A percentile compares a stretch with the other conserved stretches of the same genome.
These are phyloP conservation scores for Fusarium circinatum DNA, from an alignment of 2,329 filamentous ascomycete genomes.

Conservation along the genomic window DNA sequence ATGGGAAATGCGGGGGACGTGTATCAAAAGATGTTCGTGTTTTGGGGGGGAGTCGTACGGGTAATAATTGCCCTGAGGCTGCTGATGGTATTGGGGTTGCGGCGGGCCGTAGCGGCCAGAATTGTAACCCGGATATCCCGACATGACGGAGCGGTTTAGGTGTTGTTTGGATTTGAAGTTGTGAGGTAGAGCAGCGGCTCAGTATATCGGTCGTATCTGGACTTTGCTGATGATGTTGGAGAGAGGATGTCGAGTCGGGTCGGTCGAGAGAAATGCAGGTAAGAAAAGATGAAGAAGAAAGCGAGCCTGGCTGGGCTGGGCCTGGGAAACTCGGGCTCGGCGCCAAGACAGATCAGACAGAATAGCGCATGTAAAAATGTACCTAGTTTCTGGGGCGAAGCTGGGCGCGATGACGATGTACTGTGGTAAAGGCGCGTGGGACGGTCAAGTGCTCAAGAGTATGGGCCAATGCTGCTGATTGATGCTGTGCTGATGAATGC, in stretches of 20 bases:
- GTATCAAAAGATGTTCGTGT: conserved; percentile 3
- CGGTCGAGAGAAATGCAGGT: conserved; percentile 22
- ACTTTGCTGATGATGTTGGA: conserved; percentile 1
- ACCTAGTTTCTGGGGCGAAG: conserved; percentile 13
- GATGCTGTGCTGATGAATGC: conserved; percentile 20
- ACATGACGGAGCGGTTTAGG: conserved; percentile 57
- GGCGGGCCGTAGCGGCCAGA: conserved; percentile 56
- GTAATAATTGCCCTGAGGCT: conserved; percentile 56
- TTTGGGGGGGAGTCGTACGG: conserved; percentile 55
- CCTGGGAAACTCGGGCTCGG: conserved; percentile 30
- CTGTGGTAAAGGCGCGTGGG: conserved; percentile 3
- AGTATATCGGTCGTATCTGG: not conserved
- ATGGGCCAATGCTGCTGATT: conserved; percentile 8
- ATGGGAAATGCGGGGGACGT: conserved; percentile 24
- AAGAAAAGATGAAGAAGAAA: conserved; percentile 11
- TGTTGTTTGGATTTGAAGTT: not conserved
- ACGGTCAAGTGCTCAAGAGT: conserved; percentile 3
- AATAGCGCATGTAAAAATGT: conserved; percentile 19
- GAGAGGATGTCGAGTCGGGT: conserved; percentile 18
- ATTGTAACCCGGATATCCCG: conserved; percentile 69
- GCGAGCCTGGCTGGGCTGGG: not conserved
- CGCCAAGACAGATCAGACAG: conserved; percentile 35
- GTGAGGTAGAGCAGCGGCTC: not conserved
- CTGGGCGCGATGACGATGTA: conserved; percentile 23
- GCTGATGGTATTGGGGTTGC: conserved; percentile 47